Evolutionary conservation across 345 rosid genomes (phyloP), one percentile per base, ranked within the genome.

Genomic region (Reutealis trisperma): DNA sequence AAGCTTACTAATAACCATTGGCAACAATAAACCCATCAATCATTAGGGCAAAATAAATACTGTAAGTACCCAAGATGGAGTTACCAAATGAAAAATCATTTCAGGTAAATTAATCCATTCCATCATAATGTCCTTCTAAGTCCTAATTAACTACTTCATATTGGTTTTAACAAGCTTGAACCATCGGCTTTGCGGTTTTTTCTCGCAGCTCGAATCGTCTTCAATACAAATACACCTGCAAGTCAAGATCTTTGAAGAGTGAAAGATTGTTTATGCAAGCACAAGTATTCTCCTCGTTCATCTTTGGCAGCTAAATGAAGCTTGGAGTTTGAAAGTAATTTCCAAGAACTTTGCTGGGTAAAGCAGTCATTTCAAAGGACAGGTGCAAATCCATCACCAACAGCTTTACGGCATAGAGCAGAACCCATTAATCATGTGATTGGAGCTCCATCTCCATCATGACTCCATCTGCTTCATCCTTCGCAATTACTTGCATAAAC

Each of bases 301-400:
- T 70, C 44, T 44, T 9, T 47, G 52, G 79, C 27, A 42, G 68
- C 69, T 22, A 70, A 37, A 14, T 70, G 80, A 71, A 62, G 75
- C 11, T 71, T 71, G 25, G 80, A 41, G 2, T 25, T 22, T 5
- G 80, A 77, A 52, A 77, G 34, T 27, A 19, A 12, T 70, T 25
- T 70, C 80, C 75, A 70, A 2, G 18, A 9, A 44, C 80, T 70
- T 14, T 42, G 74, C 15, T 32, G 47, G 25, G 51, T 9, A 13
- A 49, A 9, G 69, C 79, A 77, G 68, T 61, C n/a, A 6, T 27
- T 10, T 5, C 69, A 58, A 27, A 77, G 58, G 44, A 60, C n/a
- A 27, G 74, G 73, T 47, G 30, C 47, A 9, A 16, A 41, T 0
- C 70, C 75, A 12, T 70, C 80, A 21, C 79, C 74, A 18, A 10